Evolutionary conservation across 495 filamentous ascomycete species (phyloP), one percentile per base, ranked within the genome.

Genomic region (Articulospora tetracladia): DNA sequence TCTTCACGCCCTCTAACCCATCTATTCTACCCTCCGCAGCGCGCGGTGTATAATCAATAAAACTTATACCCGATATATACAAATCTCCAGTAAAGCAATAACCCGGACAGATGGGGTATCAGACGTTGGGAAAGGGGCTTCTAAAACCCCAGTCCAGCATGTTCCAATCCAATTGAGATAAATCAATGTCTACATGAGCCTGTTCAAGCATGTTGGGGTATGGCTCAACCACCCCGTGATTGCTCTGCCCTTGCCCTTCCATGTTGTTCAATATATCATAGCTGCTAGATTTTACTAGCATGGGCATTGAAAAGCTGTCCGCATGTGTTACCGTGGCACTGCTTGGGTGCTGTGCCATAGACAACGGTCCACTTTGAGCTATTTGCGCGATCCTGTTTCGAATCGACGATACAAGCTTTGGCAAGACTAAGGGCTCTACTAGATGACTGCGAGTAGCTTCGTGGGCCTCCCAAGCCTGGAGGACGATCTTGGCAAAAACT

Each of bases 401-500:
- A n/a, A 80, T 69, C 13, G 44, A 53, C 17, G 56, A 66, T 25
- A 83, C 73, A 61, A 83, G 77, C 53, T 65, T 65, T 30, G 78
- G 78, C 47, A 68, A 57, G 22, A 30, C 41, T 27, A 69, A 30
- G 7, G 66, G 27, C 53, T 72, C 48, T 53, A 61, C 58, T 19
- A 30, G 36, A 24, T 53, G 27, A 10, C 26, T 53, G 39, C 51
- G 60, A 26, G 70, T 68, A 55, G 60, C 58, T 62, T 77, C 75
- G n/a, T 78, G 71, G 46, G 65, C 69, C 47, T 65, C 72, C 79
- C 79, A 83, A 10, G 73, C 77, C 39, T 74, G 65, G 20, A 83
- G 70, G n/a, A 83, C 58, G 12, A 79, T 39, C 44, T 66, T 72
- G 6, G 70, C 20, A 52, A 84, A 79, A 23, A 78, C 59, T 12